Conservation (phyloP, 2,329 filamentous ascomycete species). For the Microcyclospora pomicola region DNA sequence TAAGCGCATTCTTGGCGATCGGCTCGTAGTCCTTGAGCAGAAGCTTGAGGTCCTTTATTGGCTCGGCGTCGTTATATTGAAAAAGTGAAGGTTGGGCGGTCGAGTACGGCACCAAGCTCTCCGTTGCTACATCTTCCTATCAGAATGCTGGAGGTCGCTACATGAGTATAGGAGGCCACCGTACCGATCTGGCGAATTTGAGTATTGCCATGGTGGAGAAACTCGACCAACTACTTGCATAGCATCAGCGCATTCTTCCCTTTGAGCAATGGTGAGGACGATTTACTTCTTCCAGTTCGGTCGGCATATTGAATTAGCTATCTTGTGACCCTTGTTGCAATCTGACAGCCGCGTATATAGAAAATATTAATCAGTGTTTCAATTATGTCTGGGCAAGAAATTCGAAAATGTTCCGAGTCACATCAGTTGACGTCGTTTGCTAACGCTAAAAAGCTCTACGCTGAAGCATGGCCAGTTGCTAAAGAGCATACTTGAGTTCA, state of each 20-base stretch:
- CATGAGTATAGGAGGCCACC: conserved; percentile 4
- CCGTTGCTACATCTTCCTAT: conserved; percentile 49
- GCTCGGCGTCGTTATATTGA: conserved; percentile 63
- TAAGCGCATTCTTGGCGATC: conserved; percentile 86
- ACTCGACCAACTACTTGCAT: conserved; percentile 61
- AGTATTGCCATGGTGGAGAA: conserved; percentile 82
- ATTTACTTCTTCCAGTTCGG: conserved; percentile 36
- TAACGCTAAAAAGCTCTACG: no score
- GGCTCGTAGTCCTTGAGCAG: conserved; percentile 75
- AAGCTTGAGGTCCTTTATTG: conserved; percentile 76
- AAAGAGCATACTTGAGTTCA: no score
- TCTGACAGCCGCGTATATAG: no score
- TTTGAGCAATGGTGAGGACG: not conserved
- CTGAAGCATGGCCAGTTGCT: no score
- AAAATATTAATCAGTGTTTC: no score
- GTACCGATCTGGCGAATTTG: conserved; percentile 71
- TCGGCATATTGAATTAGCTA: conserved; percentile 28
- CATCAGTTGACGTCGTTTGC: no score
- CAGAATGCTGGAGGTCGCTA: not conserved
- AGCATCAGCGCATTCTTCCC: not conserved
- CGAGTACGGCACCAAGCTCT: conserved; percentile 75
- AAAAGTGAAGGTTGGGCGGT: conserved; percentile 68
- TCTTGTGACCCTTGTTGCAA: no score
- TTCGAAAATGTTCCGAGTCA: no score
- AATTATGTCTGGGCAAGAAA: no score